Percentiles rank a stretch among this genome's conserved stretches.
phyloP scores from a whole-genome alignment of 2,329 filamentous ascomycete species.

The Diaporthe sp. region DNA sequence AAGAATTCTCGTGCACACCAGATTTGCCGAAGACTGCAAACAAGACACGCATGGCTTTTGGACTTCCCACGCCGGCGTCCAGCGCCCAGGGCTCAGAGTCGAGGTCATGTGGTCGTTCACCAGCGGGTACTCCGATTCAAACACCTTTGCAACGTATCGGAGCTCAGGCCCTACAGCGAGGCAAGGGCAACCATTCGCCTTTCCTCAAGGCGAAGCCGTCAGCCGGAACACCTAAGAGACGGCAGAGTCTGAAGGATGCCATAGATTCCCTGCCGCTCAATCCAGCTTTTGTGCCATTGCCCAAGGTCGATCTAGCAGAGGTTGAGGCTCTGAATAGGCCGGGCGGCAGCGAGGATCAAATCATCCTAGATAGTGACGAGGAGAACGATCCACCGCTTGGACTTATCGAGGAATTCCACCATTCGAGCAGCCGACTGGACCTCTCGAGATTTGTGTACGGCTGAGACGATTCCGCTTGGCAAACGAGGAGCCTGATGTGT shows the following conservation, averaged over 20 bases:
- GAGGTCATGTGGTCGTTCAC: conserved; percentile 21
- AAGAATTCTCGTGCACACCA: conserved; percentile 47
- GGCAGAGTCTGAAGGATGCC: conserved; percentile 44
- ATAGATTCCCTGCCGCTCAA: conserved; percentile 60
- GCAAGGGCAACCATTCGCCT: conserved; percentile 46
- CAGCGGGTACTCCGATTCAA: conserved; percentile 43
- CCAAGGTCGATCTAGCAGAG: conserved; percentile 66
- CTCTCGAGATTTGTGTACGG: conserved; percentile 63
- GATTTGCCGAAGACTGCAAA: conserved; percentile 42
- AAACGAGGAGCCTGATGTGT: background rate
- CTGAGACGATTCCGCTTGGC: conserved; percentile 42
- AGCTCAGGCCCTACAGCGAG: conserved; percentile 57
- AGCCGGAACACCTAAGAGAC: conserved; percentile 44
- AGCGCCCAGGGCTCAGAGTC: conserved; percentile 44
- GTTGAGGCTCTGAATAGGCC: conserved; percentile 64
- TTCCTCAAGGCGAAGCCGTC: conserved; percentile 43
- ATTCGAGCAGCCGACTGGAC: conserved; percentile 53
- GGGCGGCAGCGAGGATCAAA: conserved; percentile 69
- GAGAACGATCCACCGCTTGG: conserved; percentile 54
- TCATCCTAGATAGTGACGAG: conserved; percentile 66
- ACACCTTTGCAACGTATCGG: conserved; percentile 70
- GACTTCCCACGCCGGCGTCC: conserved; percentile 55
- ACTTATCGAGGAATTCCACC: background rate
- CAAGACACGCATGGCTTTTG: conserved; percentile 53
- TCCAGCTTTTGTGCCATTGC: conserved; percentile 67